Conservation (phyloP, 495 filamentous ascomycete genomes). For the Trypethelium eluteriae region DNA sequence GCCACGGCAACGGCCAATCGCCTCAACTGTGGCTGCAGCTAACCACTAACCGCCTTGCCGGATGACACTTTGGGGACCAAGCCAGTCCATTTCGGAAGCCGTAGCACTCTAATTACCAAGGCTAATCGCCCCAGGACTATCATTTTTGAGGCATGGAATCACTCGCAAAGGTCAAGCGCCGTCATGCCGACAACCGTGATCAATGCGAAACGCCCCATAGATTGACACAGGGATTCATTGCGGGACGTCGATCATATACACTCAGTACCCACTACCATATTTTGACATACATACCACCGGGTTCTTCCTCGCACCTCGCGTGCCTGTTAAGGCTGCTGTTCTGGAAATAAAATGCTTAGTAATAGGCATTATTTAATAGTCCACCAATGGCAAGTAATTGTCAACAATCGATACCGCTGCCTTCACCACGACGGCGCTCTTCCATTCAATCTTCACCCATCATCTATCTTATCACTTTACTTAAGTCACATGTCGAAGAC, state of each 20-base stretch:
- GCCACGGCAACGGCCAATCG: neutral
- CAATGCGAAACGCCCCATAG: neutral
- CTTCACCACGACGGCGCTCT: too few species aligned
- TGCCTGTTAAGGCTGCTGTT: too few species aligned
- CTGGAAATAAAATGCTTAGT: neutral
- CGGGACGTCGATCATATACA: neutral
- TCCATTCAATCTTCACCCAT: too few species aligned
- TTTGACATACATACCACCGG: neutral
- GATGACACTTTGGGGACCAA: neutral
- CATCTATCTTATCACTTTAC: too few species aligned
- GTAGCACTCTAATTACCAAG: neutral
- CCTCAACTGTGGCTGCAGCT: neutral
- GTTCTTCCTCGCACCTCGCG: too few species aligned
- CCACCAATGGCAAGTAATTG: too few species aligned
- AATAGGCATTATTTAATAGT: constrained; percentile 16
- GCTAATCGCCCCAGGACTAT: too few species aligned
- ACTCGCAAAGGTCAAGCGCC: neutral
- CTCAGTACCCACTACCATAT: neutral
- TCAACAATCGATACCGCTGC: too few species aligned
- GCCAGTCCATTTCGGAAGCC: neutral
- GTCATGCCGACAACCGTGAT: neutral
- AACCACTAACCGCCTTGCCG: neutral
- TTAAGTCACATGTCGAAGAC: neutral
- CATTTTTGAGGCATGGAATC: neutral
- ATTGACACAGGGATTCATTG: neutral